These are phyloP conservation scores for Fusarium chaquense DNA, from an alignment of 2,329 filamentous ascomycete species.

Conservation along the genomic window DNA sequence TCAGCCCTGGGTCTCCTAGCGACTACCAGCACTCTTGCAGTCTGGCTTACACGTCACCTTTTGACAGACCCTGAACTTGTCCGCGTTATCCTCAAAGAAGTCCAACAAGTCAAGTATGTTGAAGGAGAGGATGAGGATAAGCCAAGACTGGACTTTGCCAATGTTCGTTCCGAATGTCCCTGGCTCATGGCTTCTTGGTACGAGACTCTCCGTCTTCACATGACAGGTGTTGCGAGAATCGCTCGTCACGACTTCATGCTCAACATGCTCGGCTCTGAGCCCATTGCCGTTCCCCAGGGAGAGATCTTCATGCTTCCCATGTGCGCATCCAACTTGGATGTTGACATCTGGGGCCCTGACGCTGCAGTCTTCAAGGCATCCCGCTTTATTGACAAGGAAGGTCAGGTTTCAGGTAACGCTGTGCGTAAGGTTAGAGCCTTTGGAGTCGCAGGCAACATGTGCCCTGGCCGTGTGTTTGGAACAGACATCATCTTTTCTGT, in stretches of 20 bases:
- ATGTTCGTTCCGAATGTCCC: slow-evolving; percentile 46
- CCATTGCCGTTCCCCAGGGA: slow-evolving; percentile 43
- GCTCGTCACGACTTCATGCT: slow-evolving; percentile 48
- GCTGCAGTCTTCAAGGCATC: slow-evolving; percentile 44
- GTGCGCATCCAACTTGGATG: slow-evolving; percentile 49
- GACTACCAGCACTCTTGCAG: slow-evolving; percentile 49
- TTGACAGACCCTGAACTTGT: slow-evolving; percentile 39
- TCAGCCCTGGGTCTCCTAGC: slow-evolving; percentile 50
- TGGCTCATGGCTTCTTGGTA: slow-evolving; percentile 51
- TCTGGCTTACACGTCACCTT: slow-evolving; percentile 50
- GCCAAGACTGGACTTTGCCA: slow-evolving; percentile 38
- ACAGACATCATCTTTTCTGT: slow-evolving; percentile 49
- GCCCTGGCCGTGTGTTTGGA: slow-evolving; percentile 49
- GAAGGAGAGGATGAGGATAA: slow-evolving; percentile 27
- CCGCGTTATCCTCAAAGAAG: slow-evolving; percentile 41
- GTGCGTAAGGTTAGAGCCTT: slow-evolving; percentile 49
- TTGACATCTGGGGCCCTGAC: slow-evolving; percentile 47
- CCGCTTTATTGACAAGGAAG: slow-evolving; percentile 47
- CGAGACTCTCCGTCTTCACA: slow-evolving; percentile 50
- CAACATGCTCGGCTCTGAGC: slow-evolving; percentile 24
- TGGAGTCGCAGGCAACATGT: slow-evolving; percentile 51
- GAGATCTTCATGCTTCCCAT: slow-evolving; percentile 52
- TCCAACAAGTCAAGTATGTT: slow-evolving; percentile 32
- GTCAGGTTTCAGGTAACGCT: slow-evolving; percentile 37
- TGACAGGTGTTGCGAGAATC: slow-evolving; percentile 50